A percentile compares a stretch with the other conserved stretches of the same genome.
These are phyloP conservation scores for Senna tora DNA, from an alignment of 306 rosid species.

Conservation along the genomic window DNA sequence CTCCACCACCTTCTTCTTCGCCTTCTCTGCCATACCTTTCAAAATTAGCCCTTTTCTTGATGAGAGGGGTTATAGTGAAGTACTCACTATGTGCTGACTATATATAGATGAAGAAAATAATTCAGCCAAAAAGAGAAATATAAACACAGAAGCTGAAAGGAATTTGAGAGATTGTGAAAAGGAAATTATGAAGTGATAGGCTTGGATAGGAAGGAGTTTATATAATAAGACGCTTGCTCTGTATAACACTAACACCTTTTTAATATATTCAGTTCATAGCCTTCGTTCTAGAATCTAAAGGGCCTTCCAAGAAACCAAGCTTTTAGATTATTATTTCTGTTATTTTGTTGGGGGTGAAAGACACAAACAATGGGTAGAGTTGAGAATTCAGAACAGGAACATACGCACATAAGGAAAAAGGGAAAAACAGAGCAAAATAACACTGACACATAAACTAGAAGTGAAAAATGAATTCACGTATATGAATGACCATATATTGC, in stretches of 20 bases:
- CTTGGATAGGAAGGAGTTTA: constrained; percentile 46
- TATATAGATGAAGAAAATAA: constrained; percentile 9
- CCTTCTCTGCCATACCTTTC: constrained; percentile 56
- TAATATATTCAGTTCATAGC: constrained; percentile 37
- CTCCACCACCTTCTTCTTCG: constrained; percentile 44
- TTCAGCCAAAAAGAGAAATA: constrained; percentile 19
- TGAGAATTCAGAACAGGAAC: constrained; percentile 30
- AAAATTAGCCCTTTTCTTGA: background rate
- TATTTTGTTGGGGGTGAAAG: constrained; percentile 33
- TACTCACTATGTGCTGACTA: constrained; percentile 1
- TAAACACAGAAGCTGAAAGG: constrained; percentile 15
- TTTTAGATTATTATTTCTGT: constrained; percentile 37
- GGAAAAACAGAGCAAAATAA: background rate
- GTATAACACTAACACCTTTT: constrained; percentile 13
- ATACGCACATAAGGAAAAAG: background rate
- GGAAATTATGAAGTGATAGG: constrained; percentile 46
- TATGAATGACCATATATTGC: no score
- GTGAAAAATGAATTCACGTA: background rate
- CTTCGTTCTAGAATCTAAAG: constrained; percentile 51
- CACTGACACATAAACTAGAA: background rate
- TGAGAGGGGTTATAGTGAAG: constrained; percentile 1
- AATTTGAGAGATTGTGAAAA: constrained; percentile 29
- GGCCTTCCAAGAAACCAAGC: constrained; percentile 86
- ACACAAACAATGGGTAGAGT: constrained; percentile 40
- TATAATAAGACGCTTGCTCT: constrained; percentile 41